Percentiles rank a stretch among this genome's conserved stretches.
These are phyloP conservation scores for Leccinum olivaceoglutinosum DNA, from an alignment of 1,284 basidiomycete genomes.

Conservation along the genomic window DNA sequence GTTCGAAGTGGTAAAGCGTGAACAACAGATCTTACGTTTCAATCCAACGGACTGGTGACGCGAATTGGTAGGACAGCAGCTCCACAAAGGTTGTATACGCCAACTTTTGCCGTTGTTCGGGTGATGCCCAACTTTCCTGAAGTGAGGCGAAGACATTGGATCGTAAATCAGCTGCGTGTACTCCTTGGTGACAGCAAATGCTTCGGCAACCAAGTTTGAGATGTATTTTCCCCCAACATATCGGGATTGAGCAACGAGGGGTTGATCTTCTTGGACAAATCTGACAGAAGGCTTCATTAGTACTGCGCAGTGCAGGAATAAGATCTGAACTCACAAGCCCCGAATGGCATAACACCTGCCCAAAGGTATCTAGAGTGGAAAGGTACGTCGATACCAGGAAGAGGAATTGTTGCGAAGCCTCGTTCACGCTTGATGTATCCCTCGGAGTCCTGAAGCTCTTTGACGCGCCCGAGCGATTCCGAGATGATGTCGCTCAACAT, in stretches of 20 bases:
- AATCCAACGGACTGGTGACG: slow-evolving; percentile 96
- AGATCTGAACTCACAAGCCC: slow-evolving; percentile 60
- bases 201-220: slow-evolving; percentile 93
- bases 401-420: slow-evolving; percentile 92
- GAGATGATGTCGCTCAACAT: slow-evolving; percentile 90
- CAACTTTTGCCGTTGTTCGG: slow-evolving; percentile 84
- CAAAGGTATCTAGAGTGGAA: slow-evolving; percentile 99
- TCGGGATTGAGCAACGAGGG: slow-evolving; percentile 85
- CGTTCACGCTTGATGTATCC: slow-evolving; percentile 95
- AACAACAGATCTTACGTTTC: slow-evolving; percentile 97
- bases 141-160: slow-evolving; percentile 88
- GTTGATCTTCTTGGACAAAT: slow-evolving; percentile 93
- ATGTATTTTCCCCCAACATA: slow-evolving; percentile 90
- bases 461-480: slow-evolving; percentile 74
- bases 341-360: slow-evolving; percentile 98
- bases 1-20: slow-evolving; percentile 84
- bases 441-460: slow-evolving; percentile 75
- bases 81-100: slow-evolving; percentile 96
- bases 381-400: slow-evolving; percentile 97
- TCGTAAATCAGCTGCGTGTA: slow-evolving; percentile 95
- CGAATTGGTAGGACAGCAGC: slow-evolving; percentile 94
- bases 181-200: slow-evolving; percentile 85
- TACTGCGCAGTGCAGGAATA: slow-evolving; percentile 7
- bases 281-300: slow-evolving; percentile 38
- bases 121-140: slow-evolving; percentile 85